Evolutionary conservation across 371 early-diverging fungal species (phyloP).

Genomic region (Racocetra persica): DNA sequence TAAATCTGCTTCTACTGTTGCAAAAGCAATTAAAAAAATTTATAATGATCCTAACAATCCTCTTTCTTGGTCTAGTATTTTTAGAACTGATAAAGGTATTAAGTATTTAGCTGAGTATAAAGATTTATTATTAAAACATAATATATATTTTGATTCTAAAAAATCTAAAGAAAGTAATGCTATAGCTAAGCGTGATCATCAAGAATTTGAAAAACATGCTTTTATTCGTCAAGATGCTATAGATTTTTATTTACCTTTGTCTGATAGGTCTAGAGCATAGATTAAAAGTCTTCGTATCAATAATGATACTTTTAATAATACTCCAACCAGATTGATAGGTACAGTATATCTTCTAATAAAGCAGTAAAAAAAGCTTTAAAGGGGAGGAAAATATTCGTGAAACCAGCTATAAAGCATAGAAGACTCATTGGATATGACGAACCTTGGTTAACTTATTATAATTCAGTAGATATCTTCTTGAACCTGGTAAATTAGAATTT

Average conservation of each 20-base stretch:
- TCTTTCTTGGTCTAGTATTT: not conserved
- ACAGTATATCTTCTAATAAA: slow-evolving; percentile 23
- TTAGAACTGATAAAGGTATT: not conserved
- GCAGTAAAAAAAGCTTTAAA: slow-evolving; percentile 32
- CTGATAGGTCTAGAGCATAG: slow-evolving; percentile 22
- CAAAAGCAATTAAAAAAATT: slow-evolving; percentile 6
- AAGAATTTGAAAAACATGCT: not conserved
- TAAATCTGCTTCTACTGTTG: slow-evolving; percentile 1
- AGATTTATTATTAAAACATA: too few species aligned
- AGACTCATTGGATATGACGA: slow-evolving; percentile 28
- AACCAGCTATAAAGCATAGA: slow-evolving; percentile 4
- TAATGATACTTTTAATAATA: slow-evolving; percentile 24
- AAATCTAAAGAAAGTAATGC: not conserved
- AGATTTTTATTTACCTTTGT: not conserved
- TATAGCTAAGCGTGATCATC: slow-evolving; percentile 19
- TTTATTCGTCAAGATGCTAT: not conserved
- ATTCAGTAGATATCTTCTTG: too few species aligned
- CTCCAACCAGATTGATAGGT: slow-evolving; percentile 14
- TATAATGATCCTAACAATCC: not conserved
- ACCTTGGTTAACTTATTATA: too few species aligned
- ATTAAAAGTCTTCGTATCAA: slow-evolving; percentile 1
- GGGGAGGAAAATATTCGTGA: slow-evolving; percentile 10
- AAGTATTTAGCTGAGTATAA: slow-evolving; percentile 9
- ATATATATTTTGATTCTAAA: too few species aligned
- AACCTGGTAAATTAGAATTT: too few species aligned